Evolutionary conservation across 1,139 yeast species (phyloP).

Genomic region (Candida sp.): DNA sequence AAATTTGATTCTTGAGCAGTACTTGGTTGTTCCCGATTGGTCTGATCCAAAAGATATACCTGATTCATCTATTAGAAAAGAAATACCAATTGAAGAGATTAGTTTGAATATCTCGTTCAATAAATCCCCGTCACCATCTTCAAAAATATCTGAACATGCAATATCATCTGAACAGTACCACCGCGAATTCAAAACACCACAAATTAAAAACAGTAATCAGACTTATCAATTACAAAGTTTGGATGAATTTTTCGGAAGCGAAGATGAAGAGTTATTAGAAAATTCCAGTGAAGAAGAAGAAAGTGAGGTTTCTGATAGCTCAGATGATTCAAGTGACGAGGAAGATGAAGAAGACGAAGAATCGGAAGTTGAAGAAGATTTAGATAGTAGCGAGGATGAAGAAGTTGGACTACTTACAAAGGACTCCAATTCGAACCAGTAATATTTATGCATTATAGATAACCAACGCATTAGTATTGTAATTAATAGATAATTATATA

Average conservation of each 20-base stretch:
- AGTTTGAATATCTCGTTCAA: slow-evolving; percentile 13
- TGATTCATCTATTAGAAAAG: slow-evolving; percentile 34
- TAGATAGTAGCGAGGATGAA: slow-evolving; percentile 2
- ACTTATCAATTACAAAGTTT: slow-evolving; percentile 65
- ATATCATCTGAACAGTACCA: slow-evolving; percentile 21
- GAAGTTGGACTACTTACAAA: neutral
- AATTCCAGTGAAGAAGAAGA: slow-evolving; percentile 17
- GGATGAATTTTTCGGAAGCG: slow-evolving; percentile 77
- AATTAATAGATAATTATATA: too few species aligned
- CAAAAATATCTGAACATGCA: slow-evolving; percentile 17
- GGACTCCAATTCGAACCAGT: too few species aligned
- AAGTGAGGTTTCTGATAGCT: slow-evolving; percentile 12
- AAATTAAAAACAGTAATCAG: slow-evolving; percentile 17
- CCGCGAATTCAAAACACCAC: slow-evolving; percentile 3
- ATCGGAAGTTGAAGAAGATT: slow-evolving; percentile 9
- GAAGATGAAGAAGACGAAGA: slow-evolving; percentile 4
- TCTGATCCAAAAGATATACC: slow-evolving; percentile 30
- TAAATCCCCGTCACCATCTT: slow-evolving; percentile 17
- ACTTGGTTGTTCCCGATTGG: slow-evolving; percentile 33
- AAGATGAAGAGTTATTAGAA: slow-evolving; percentile 24
- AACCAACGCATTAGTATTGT: too few species aligned
- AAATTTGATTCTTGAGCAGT: slow-evolving; percentile 16
- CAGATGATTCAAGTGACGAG: slow-evolving; percentile 6
- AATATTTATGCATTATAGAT: too few species aligned
- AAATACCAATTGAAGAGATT: slow-evolving; percentile 21